phyloP scores from a whole-genome alignment of 345 rosid genomes.

The Ceriops zippeliana region DNA sequence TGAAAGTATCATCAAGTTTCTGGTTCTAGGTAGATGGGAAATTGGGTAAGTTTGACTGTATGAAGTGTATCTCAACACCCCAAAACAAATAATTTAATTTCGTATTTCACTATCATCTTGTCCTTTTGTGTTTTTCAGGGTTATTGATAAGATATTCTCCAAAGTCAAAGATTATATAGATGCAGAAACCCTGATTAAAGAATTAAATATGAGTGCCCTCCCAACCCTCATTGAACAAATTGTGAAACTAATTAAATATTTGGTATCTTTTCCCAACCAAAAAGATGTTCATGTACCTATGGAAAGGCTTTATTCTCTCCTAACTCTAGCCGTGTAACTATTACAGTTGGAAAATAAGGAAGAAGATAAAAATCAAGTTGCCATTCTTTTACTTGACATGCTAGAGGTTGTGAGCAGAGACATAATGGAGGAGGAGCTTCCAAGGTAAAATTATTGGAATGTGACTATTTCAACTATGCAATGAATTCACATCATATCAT shows the following conservation, averaged over 20 bases:
- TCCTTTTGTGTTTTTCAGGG: background rate
- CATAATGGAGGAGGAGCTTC: constrained; percentile 50
- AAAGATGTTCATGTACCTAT: background rate
- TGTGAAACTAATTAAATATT: background rate
- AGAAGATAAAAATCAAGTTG: constrained; percentile 50
- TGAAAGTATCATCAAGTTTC: constrained; percentile 39
- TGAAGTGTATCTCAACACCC: background rate
- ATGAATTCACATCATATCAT: constrained; percentile 6
- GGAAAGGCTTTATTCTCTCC: background rate
- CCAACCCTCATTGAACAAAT: background rate
- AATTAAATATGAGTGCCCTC: background rate
- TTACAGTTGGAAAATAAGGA: constrained; percentile 37
- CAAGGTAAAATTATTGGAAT: constrained; percentile 34
- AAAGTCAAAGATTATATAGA: background rate
- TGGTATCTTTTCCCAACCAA: background rate
- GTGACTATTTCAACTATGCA: background rate
- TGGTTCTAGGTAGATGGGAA: constrained; percentile 48
- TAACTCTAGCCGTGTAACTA: background rate
- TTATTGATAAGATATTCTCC: background rate
- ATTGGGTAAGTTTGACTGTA: constrained; percentile 25
- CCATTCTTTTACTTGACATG: constrained; percentile 51
- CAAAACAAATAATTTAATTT: too few species aligned
- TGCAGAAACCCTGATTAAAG: background rate
- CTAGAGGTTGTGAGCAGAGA: constrained; percentile 57
- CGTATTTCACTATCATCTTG: background rate